Evolutionary conservation across 2,329 filamentous ascomycete species (phyloP), one percentile per base, ranked within the genome.

Genomic region (Knufia petricola): DNA sequence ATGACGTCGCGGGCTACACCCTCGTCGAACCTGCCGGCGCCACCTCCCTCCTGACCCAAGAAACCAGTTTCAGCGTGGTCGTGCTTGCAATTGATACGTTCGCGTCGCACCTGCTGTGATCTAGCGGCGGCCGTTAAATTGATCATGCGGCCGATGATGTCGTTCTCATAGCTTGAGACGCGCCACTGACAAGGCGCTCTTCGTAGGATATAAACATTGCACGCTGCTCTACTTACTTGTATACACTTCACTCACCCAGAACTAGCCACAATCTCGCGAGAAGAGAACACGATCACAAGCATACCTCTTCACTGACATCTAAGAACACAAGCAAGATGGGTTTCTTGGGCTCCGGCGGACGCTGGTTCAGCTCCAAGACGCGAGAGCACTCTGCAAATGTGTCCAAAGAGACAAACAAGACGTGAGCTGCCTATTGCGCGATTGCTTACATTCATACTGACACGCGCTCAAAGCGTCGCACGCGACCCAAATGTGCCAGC

Each of bases 371-470:
- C 31, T 12, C 30, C 32, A 46, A 46, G 32, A 15, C 43, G 17
- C 30, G 32, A n/a, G 43, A 46, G 15, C 30, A 36, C 31, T 23
- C 43, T 3, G 43, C 43, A n/a, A 17, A 15, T 26, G 43, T 28
- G 8, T 46, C 43, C 7, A 46, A 46, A 15, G 43, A 46, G 32
- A 37, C 43, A 20, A 46, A 46, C 32, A 46, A 37, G 24, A 23
- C 30, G 43, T 37, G 31, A 44, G 41, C 23, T 17, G 10, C 15
- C 8, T 9, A 37, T 12, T 13, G n/a, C n/a, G n/a, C n/a, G n/a
- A n/a, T n/a, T n/a, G n/a, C n/a, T n/a, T n/a, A n/a, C n/a, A n/a
- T n/a, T 26, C 19, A 7, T 20, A 19, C 28, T 37, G 4, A 37
- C 3, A n/a, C 43, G 10, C 21, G 8, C n/a, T 21, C 8, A 9